Evolutionary conservation across 2,329 filamentous ascomycete genomes (phyloP), one percentile per base, ranked within the genome.

Genomic region (Ilyonectria destructans): DNA sequence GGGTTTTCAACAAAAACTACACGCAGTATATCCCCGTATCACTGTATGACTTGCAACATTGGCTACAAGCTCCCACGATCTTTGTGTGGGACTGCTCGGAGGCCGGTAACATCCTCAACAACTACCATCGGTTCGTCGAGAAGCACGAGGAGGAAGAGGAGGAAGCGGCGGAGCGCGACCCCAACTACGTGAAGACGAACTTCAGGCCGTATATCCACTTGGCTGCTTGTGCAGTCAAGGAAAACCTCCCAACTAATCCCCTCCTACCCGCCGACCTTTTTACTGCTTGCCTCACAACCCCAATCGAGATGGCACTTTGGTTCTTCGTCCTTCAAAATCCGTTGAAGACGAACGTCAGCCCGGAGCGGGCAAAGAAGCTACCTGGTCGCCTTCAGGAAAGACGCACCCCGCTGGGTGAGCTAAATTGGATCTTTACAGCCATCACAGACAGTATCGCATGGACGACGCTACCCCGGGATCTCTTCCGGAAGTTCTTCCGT

Each of bases 391-490:
- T 98, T 48, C 96, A 97, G 78, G 96, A 99, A 82, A 89, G 96
- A 68, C 89, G 96, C 77, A 98, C 96, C 57, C 96, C 96, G 9
- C 87, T 99, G 37, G 96, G 96, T 69, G 96, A 99, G 82, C 86
- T 99, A 15, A 99, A 99, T 78, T 99, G 96, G 96, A 99, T 99
- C 40, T 98, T 99, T 78, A 99, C 96, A 1, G 96, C 96, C 62
- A 98, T 99, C 72, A 99, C 96, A 0, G 96, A 99, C 79, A 98
- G 96, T 1, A 99, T 99, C 76, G 96, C 96, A 0, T 99, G 96
- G 96, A 98, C 97, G 35, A 97, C 94, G 6, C 84, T 99, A 4
- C 94, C 95, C 3, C 92, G 96, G 52, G 90, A 95, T 21, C 85
- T 98, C 12, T 99, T 99, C 83, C 95, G 97, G 81, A 97, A 97